A percentile compares a stretch with the other conserved stretches of the same genome.
phyloP scores from a whole-genome alignment of 2,329 filamentous ascomycete genomes.

The Helminthosporium solani region DNA sequence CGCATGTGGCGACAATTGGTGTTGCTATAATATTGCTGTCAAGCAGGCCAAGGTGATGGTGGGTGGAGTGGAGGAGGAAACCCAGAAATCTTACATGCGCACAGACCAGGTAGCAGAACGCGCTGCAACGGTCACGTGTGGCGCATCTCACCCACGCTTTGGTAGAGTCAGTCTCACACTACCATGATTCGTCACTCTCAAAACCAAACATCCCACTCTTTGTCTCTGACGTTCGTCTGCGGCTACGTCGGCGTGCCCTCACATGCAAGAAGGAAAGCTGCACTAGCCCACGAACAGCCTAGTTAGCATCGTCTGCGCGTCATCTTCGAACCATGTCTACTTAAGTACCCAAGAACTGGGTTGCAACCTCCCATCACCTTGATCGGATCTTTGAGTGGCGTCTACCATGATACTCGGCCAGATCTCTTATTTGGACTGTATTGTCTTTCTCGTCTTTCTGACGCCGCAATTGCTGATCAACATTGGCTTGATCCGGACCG shows the following conservation, averaged over 20 bases:
- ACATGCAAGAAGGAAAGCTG: background rate
- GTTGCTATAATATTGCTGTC: background rate
- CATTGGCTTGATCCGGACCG: conserved; percentile 62
- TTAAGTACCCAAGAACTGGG: no score
- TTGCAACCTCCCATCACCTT: no score
- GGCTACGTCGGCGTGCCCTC: background rate
- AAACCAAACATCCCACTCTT: background rate
- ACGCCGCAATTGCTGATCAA: conserved; percentile 69
- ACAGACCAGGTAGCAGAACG: background rate
- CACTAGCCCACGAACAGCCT: conserved; percentile 21
- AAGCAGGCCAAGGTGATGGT: background rate
- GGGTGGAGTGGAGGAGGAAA: background rate
- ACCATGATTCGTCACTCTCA: background rate
- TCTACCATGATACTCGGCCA: conserved; percentile 68
- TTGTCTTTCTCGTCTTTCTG: conserved; percentile 70
- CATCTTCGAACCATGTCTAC: conserved; percentile 14
- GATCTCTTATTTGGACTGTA: conserved; percentile 73
- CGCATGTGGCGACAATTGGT: background rate
- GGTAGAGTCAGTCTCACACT: background rate
- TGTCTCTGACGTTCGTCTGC: background rate
- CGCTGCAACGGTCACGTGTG: background rate
- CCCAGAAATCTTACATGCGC: background rate
- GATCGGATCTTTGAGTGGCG: background rate
- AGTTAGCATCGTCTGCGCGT: conserved; percentile 20
- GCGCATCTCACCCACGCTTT: background rate